Evolutionary conservation across 176 grass and related monocot genomes (phyloP).

Genomic region (Triticum dicoccoides): DNA sequence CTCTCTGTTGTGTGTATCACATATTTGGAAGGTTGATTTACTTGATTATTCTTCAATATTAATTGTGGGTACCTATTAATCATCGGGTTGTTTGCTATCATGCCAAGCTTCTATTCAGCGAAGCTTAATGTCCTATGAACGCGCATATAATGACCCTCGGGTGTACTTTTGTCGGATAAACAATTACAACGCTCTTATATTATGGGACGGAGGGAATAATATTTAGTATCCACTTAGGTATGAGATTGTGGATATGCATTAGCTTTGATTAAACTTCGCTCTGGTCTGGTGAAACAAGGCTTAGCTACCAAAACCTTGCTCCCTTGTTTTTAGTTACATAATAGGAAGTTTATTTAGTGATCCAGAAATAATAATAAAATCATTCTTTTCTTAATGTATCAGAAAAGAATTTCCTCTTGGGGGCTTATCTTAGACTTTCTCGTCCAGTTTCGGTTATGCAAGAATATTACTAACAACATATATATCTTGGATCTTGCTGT

Average conservation of each 20-base stretch:
- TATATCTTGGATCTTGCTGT: conserved; percentile 34
- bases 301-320: background rate
- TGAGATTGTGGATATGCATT: background rate
- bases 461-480: conserved; percentile 19
- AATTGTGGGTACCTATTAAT: background rate
- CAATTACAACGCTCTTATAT: background rate
- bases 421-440: background rate
- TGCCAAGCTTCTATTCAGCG: background rate
- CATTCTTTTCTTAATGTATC: background rate
- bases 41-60: background rate
- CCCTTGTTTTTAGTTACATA: conserved; percentile 10
- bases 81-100: background rate
- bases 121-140: background rate
- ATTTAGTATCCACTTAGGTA: background rate
- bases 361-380: background rate
- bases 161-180: background rate
- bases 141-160: background rate
- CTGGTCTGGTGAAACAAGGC: conserved; percentile 15
- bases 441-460: background rate
- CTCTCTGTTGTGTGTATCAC: background rate
- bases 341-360: conserved; percentile 6
- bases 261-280: conserved; percentile 1
- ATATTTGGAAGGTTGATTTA: background rate
- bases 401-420: background rate
- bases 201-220: background rate